Evolutionary conservation across 768 basidiomycete genomes (phyloP).

Genomic region (Boletus sp.): DNA sequence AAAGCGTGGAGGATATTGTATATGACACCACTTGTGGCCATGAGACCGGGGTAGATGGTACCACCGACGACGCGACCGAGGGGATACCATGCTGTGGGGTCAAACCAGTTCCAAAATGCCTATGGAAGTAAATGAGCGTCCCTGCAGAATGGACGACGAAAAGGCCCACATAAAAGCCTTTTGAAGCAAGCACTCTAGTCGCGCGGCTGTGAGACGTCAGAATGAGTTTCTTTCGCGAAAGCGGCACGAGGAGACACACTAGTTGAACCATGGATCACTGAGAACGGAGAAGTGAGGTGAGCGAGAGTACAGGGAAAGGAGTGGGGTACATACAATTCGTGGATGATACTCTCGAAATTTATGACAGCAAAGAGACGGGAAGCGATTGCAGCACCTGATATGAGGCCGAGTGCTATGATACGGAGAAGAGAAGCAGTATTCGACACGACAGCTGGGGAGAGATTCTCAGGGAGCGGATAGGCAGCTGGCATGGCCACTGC

Average conservation of each 20-base stretch:
- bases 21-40: conserved; percentile 97
- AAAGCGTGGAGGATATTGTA: conserved; percentile 86
- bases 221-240: neutral
- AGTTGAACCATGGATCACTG: conserved; percentile 99
- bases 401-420: conserved; percentile 84
- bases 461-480: conserved; percentile 65
- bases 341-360: conserved; percentile 98
- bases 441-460: conserved; percentile 68
- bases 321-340: conserved; percentile 80
- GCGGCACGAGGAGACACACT: conserved; percentile 51
- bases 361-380: conserved; percentile 96
- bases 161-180: conserved; percentile 88
- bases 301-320: neutral
- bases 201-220: conserved; percentile 63
- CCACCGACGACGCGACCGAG: conserved; percentile 97
- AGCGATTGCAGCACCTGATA: conserved; percentile 91
- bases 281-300: neutral
- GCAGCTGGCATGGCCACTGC: conserved; percentile 65
- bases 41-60: conserved; percentile 96
- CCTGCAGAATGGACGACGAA: neutral
- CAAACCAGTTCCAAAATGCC: conserved; percentile 99
- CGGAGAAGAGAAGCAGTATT: conserved; percentile 91
- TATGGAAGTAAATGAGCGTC: conserved; percentile 30
- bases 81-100: conserved; percentile 99
- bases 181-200: conserved; percentile 81